Evolutionary conservation across 768 basidiomycete species (phyloP).

Genomic region (Tylopilus cervinicoccineus): DNA sequence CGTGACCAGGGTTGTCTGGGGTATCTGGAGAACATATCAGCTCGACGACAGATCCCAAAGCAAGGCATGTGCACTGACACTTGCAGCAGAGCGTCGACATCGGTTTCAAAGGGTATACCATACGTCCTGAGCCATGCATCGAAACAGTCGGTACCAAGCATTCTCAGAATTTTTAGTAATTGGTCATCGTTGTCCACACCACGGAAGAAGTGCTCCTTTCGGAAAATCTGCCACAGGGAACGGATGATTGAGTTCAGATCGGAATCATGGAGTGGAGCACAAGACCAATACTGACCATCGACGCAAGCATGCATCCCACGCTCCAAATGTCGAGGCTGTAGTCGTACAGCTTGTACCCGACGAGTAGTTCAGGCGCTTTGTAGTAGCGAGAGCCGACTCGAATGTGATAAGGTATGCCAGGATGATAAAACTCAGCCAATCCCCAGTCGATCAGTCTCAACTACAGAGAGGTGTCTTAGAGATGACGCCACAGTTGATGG

Average conservation of each 20-base stretch:
- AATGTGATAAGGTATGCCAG: conserved; percentile 66
- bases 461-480: conserved; percentile 26
- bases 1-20: conserved; percentile 62
- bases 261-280: not conserved
- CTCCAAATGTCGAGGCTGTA: conserved; percentile 73
- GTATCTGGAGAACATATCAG: conserved; percentile 37
- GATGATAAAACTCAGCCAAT: conserved; percentile 72
- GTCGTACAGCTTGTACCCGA: conserved; percentile 70
- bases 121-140: conserved; percentile 58
- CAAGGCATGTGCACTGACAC: conserved; percentile 32
- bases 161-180: conserved; percentile 63
- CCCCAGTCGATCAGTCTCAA: conserved; percentile 71
- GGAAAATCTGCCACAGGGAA: conserved; percentile 49
- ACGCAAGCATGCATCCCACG: conserved; percentile 70
- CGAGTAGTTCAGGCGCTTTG: conserved; percentile 69
- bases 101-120: conserved; percentile 62
- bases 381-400: conserved; percentile 70
- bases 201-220: conserved; percentile 73
- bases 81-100: conserved; percentile 52
- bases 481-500: not conserved
- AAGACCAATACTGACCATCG: conserved; percentile 49
- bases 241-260: not conserved
- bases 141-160: conserved; percentile 64
- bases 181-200: conserved; percentile 74
- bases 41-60: not conserved